Conservation (phyloP, 192 early-diverging fungal genomes). For the Phlyctochytrium bullatum region DNA sequence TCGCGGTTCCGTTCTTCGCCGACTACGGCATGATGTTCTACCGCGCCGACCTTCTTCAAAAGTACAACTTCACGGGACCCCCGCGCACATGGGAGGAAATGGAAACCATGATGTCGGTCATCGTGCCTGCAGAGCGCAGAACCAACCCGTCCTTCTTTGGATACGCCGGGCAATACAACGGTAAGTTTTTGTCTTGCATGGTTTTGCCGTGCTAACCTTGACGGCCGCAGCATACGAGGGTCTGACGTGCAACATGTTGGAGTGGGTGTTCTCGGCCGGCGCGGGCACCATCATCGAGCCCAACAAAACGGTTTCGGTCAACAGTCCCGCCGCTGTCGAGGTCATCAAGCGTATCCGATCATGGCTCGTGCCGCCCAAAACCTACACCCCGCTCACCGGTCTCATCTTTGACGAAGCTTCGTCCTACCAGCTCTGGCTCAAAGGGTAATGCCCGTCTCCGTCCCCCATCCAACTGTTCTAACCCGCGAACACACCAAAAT, state of each 20-base stretch:
- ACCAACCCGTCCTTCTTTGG: conserved; percentile 10
- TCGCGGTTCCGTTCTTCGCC: conserved; percentile 11
- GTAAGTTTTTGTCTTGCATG: too few species aligned
- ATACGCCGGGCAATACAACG: conserved; percentile 25
- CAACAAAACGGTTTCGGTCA: conserved; percentile 7
- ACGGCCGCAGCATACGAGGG: conserved; percentile 28
- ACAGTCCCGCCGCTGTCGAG: background rate
- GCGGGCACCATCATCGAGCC: conserved; percentile 15
- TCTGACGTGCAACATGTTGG: conserved; percentile 34
- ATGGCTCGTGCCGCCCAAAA: background rate
- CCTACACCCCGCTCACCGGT: background rate
- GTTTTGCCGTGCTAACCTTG: too few species aligned
- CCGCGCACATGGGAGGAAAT: conserved; percentile 36
- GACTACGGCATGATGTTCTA: conserved; percentile 14
- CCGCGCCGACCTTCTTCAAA: conserved; percentile 9
- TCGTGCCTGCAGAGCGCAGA: conserved; percentile 5
- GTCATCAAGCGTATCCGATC: background rate
- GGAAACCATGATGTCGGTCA: conserved; percentile 17
- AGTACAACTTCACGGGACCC: conserved; percentile 9
- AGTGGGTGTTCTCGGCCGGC: conserved; percentile 13
- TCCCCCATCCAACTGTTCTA: too few species aligned
- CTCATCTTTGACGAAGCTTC: background rate
- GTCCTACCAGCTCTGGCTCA: background rate
- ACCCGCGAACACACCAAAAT: too few species aligned
- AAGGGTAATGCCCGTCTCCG: background rate